Percentiles rank a stretch among this genome's conserved stretches.
Conservation (phyloP, 768 basidiomycete genomes). For the Hericium coralloides region DNA sequence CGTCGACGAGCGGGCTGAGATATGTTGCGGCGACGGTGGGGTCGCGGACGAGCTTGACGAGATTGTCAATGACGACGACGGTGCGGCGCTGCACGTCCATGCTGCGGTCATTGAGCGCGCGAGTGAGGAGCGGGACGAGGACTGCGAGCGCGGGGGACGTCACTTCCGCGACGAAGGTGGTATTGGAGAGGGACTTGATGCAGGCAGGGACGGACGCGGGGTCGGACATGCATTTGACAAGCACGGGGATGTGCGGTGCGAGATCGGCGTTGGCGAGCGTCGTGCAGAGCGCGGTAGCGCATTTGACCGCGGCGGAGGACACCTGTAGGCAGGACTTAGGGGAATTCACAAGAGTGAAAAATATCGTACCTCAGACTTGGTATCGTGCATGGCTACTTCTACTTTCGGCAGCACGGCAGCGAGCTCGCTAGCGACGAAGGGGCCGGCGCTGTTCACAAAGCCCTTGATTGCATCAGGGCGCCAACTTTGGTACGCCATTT, state of each 20-base stretch:
- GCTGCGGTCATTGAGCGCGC: conserved; percentile 89
- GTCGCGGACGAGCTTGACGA: conserved; percentile 94
- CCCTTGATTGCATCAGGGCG: conserved; percentile 78
- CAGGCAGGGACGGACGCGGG: conserved; percentile 83
- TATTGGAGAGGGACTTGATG: conserved; percentile 90
- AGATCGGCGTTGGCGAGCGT: conserved; percentile 93
- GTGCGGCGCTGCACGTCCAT: conserved; percentile 95
- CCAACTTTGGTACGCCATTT: conserved; percentile 97
- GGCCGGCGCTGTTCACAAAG: conserved; percentile 60
- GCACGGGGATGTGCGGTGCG: conserved; percentile 74
- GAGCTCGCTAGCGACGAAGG: conserved; percentile 75
- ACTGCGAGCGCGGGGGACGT: conserved; percentile 95
- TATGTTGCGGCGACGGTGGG: conserved; percentile 84
- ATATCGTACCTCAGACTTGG: conserved; percentile 75
- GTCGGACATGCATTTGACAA: conserved; percentile 93
- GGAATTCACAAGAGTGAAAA: not conserved
- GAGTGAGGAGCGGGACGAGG: conserved; percentile 82
- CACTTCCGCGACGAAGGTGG: conserved; percentile 96
- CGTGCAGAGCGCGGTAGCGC: conserved; percentile 79
- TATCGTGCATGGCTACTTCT: conserved; percentile 91
- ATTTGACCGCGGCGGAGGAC: conserved; percentile 77
- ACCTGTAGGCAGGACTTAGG: conserved; percentile 42
- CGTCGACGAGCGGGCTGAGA: conserved; percentile 78
- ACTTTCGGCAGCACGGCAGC: conserved; percentile 78
- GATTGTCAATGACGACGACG: conserved; percentile 90